Evolutionary conservation across 2,329 filamentous ascomycete species (phyloP).

Genomic region (Aureobasidium sp.): DNA sequence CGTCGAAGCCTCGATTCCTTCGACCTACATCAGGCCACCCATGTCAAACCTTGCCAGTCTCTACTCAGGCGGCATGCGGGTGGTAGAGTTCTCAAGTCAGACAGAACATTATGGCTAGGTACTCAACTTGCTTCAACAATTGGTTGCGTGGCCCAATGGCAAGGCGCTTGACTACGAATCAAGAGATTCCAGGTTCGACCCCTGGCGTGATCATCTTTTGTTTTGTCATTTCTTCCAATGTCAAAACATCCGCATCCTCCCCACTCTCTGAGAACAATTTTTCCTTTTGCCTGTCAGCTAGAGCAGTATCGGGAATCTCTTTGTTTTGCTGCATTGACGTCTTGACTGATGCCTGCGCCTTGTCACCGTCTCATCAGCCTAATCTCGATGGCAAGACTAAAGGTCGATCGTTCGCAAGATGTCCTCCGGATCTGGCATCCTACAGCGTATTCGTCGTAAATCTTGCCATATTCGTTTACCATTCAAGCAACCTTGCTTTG

Average conservation of each 20-base stretch:
- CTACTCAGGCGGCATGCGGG: neutral
- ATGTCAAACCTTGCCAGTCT: neutral
- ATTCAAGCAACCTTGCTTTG: neutral
- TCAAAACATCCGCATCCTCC: too few relatives aligned
- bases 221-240: too few relatives aligned
- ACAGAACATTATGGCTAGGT: too few relatives aligned
- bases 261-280: too few relatives aligned
- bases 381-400: neutral
- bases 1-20: neutral
- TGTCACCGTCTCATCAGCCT: neutral
- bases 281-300: too few relatives aligned
- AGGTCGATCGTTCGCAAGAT: neutral
- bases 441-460: neutral
- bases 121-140: neutral
- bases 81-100: neutral
- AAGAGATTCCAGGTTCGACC: constrained; percentile 20
- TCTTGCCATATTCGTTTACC: neutral
- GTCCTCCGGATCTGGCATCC: neutral
- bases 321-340: neutral
- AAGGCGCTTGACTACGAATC: constrained; percentile 51
- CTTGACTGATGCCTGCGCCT: neutral
- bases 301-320: neutral
- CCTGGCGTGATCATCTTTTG: constrained; percentile 17
- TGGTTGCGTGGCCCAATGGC: constrained; percentile 46
- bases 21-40: neutral